A percentile compares a stretch with the other conserved stretches of the same genome.
phyloP scores from a whole-genome alignment of 2,329 filamentous ascomycete genomes.

The Dothistroma septosporum region DNA sequence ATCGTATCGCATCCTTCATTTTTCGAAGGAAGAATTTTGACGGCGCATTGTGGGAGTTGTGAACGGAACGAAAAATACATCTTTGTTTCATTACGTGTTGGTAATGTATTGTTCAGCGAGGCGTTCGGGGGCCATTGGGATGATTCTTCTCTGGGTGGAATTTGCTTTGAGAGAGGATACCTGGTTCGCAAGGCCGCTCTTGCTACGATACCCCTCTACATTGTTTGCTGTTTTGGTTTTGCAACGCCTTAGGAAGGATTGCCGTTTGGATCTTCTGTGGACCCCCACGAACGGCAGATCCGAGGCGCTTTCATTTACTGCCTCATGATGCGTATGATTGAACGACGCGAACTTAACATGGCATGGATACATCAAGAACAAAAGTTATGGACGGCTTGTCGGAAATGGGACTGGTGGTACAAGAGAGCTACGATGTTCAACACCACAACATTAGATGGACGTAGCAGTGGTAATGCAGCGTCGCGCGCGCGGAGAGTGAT shows the following conservation, averaged over 20 bases:
- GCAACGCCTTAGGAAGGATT: background rate
- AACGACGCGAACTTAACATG: background rate
- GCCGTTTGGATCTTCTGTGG: conserved; percentile 5
- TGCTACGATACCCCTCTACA: conserved; percentile 24
- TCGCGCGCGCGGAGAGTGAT: background rate
- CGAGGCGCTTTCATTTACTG: conserved; percentile 2
- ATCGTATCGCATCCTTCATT: background rate
- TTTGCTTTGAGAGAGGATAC: conserved; percentile 26
- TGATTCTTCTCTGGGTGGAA: conserved; percentile 24
- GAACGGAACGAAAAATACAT: background rate
- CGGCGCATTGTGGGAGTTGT: background rate
- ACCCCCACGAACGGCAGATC: background rate
- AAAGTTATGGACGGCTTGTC: background rate
- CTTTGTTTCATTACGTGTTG: conserved; percentile 14
- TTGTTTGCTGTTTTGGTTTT: conserved; percentile 5
- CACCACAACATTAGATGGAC: background rate
- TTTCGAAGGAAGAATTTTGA: background rate
- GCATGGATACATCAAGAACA: conserved; percentile 1
- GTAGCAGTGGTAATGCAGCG: background rate
- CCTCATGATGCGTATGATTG: conserved; percentile 3
- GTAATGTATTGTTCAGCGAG: conserved; percentile 28
- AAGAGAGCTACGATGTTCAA: background rate
- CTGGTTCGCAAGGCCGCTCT: conserved; percentile 24
- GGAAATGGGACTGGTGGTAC: no score
- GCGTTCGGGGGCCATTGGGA: conserved; percentile 29